These are phyloP conservation scores for Hypomontagnella submonticulosa DNA, from an alignment of 495 filamentous ascomycete genomes.

Conservation along the genomic window DNA sequence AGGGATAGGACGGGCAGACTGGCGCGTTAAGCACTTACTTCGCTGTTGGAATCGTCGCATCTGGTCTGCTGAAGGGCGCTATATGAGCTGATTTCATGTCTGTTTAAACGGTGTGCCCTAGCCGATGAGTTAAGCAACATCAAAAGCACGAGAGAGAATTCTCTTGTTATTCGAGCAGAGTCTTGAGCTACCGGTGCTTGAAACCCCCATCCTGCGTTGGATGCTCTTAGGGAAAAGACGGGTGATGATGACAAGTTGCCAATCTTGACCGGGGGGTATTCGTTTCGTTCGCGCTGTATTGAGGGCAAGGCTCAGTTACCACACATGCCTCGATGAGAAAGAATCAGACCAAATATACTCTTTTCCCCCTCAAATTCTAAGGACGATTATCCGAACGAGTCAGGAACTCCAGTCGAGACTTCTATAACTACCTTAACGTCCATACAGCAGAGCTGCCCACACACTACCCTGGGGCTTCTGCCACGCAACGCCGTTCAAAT, in stretches of 20 bases:
- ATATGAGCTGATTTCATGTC: not conserved
- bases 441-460: not conserved
- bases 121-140: not conserved
- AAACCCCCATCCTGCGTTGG: not conserved
- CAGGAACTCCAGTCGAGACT: not conserved
- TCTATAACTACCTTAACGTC: not conserved
- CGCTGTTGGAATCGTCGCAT: not conserved
- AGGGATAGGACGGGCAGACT: not conserved
- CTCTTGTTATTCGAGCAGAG: not conserved
- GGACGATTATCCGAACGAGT: not conserved
- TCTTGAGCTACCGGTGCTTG: not conserved
- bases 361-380: not conserved
- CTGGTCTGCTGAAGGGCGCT: not conserved
- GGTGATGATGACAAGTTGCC: not conserved
- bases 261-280: not conserved
- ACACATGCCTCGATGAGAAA: not conserved
- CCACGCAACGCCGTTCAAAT: no score
- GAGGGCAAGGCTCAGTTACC: not conserved
- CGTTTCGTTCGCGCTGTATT: slow-evolving; percentile 12
- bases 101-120: not conserved
- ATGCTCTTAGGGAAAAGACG: slow-evolving; percentile 13
- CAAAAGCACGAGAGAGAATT: not conserved
- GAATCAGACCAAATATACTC: not conserved
- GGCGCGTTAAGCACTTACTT: not conserved
- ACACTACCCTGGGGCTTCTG: not conserved